A percentile compares a stretch with the other conserved stretches of the same genome.
phyloP scores from a whole-genome alignment of 202 grass and related monocot species.

The Saccharum hybrid region DNA sequence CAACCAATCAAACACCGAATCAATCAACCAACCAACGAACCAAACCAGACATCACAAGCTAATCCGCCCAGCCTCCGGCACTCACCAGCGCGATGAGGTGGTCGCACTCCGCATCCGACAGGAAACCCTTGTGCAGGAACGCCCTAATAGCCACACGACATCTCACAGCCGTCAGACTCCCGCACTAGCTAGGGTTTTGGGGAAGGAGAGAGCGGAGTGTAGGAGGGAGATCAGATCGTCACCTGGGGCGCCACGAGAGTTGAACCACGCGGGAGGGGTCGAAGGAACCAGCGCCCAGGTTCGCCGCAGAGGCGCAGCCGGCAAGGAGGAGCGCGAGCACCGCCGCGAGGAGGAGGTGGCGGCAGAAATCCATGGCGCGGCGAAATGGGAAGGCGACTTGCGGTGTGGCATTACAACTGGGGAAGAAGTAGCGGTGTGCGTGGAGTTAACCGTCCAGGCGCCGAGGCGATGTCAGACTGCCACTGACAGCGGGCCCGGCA shows the following conservation, averaged over 20 bases:
- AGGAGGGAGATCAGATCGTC: slow-evolving; percentile 40
- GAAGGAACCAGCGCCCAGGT: slow-evolving; percentile 30
- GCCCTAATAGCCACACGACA: slow-evolving; percentile 44
- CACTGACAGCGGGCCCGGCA: background rate
- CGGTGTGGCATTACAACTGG: too few relatives aligned
- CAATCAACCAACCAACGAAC: background rate
- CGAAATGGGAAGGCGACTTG: slow-evolving; percentile 14
- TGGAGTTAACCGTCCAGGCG: background rate
- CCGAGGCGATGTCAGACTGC: background rate
- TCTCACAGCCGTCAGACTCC: slow-evolving; percentile 14
- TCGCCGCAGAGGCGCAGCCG: slow-evolving; percentile 37
- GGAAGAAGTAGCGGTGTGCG: too few relatives aligned
- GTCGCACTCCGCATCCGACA: slow-evolving; percentile 71
- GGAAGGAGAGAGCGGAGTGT: background rate
- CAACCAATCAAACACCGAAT: slow-evolving; percentile 19
- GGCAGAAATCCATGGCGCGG: slow-evolving; percentile 51
- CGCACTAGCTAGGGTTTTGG: background rate
- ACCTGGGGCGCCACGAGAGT: slow-evolving; percentile 86
- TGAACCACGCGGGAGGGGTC: slow-evolving; percentile 72
- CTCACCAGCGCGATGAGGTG: slow-evolving; percentile 77
- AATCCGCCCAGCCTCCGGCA: background rate
- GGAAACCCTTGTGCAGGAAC: slow-evolving; percentile 80
- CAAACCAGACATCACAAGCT: background rate
- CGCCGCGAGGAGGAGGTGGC: slow-evolving; percentile 31
- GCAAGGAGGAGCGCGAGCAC: slow-evolving; percentile 43